phyloP scores from a whole-genome alignment of 2,329 filamentous ascomycete species.

The Monilinia fructigena region DNA sequence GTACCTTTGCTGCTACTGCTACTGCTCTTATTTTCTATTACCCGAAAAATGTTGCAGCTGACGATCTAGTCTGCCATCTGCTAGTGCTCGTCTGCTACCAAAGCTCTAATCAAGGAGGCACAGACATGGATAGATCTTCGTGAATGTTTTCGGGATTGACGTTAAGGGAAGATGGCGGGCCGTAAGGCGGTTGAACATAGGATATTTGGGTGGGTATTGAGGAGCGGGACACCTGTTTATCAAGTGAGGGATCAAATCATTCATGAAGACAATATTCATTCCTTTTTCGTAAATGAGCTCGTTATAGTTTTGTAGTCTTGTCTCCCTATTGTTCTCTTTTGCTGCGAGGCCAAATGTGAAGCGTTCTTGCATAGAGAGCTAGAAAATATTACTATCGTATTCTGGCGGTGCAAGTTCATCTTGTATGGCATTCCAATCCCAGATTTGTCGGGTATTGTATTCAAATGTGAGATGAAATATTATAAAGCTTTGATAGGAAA shows the following conservation, averaged over 20 bases:
- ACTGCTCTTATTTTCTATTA: neutral
- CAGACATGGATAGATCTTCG: neutral
- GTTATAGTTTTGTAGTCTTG: neutral
- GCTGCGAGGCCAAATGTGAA: neutral
- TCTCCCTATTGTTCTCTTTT: neutral
- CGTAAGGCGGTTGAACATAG: neutral
- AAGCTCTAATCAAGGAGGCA: neutral
- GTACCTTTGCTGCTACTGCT: neutral
- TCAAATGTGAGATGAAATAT: neutral
- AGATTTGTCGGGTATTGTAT: conserved; percentile 33
- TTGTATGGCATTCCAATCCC: conserved; percentile 33
- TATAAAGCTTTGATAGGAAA: neutral
- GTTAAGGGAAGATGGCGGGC: neutral
- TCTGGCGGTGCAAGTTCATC: neutral
- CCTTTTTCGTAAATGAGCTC: too few species aligned
- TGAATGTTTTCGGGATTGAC: neutral
- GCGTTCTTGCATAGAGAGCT: neutral
- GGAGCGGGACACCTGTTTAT: neutral
- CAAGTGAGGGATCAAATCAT: neutral
- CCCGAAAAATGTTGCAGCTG: neutral
- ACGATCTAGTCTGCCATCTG: neutral
- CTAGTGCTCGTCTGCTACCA: neutral
- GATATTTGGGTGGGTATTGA: conserved; percentile 37
- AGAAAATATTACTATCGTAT: neutral
- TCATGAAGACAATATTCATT: conserved; percentile 2